A percentile compares a stretch with the other conserved stretches of the same genome.
Conservation (phyloP, 495 filamentous ascomycete genomes). For the Trichoderma erinaceum region DNA sequence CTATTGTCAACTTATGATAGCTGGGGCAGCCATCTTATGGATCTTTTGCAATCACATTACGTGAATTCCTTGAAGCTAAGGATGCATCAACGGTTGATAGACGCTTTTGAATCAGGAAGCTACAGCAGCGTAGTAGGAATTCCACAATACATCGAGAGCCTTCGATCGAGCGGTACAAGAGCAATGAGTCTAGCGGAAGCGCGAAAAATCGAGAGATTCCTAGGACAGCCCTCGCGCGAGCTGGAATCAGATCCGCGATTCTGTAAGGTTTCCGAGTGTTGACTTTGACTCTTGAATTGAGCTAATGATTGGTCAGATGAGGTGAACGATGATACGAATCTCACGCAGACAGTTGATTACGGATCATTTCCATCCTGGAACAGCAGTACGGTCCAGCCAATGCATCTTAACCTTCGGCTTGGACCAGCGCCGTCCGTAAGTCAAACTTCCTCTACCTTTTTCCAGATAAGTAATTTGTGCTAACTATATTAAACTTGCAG, state of each 20-base stretch:
- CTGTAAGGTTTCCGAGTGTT: slow-evolving; percentile 27
- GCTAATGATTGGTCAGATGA: background rate
- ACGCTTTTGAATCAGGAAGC: slow-evolving; percentile 38
- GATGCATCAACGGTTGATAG: slow-evolving; percentile 36
- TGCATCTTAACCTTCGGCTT: slow-evolving; percentile 2
- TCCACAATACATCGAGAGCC: slow-evolving; percentile 28
- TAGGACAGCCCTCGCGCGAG: background rate
- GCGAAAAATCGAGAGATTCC: slow-evolving; percentile 23
- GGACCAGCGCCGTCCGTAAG: slow-evolving; percentile 14
- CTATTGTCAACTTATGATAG: slow-evolving; percentile 28
- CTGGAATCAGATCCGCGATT: slow-evolving; percentile 22
- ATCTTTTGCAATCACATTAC: slow-evolving; percentile 35
- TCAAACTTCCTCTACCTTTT: slow-evolving; percentile 15
- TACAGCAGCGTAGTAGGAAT: slow-evolving; percentile 42
- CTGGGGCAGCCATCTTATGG: slow-evolving; percentile 24
- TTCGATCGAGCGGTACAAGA: slow-evolving; percentile 37
- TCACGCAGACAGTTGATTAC: slow-evolving; percentile 19
- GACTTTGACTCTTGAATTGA: background rate
- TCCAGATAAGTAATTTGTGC: background rate
- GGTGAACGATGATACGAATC: background rate
- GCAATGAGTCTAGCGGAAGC: slow-evolving; percentile 42
- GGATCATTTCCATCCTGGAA: slow-evolving; percentile 20
- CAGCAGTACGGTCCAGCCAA: slow-evolving; percentile 10
- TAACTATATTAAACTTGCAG: slow-evolving; percentile 20
- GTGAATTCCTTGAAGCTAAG: slow-evolving; percentile 28